Evolutionary conservation across 257 asterid species (phyloP), one percentile per base, ranked within the genome.

Genomic region (Rauvolfia tetraphylla): DNA sequence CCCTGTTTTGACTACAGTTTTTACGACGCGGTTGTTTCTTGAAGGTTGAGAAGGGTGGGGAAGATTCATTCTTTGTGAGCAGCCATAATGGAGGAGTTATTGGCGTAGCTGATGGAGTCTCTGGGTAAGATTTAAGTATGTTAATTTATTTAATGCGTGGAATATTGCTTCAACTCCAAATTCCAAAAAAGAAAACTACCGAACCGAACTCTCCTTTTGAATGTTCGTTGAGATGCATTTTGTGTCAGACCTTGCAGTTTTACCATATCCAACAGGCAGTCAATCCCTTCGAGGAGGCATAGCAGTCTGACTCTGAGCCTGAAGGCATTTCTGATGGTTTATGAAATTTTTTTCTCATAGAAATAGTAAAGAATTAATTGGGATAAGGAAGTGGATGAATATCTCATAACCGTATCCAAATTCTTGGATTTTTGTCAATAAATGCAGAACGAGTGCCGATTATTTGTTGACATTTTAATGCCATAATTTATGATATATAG

Each of bases 81-180:
- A 81, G 82, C 74, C 73, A 85, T 53, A 80, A 89, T 20, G 94
- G 97, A 34, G 93, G 92, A 81, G 96, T 89, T 78, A 83, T 93
- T 84, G 97, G 92, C 8, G 96, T 93, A 58, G 98, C 98, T 71
- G 98, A 93, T 84, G 98, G 98, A 31, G 98, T 93, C 77, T 93
- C 98, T n/a, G 96, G 98, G 98, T 91, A 83, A 49, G 75, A 23
- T 48, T 67, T 65, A 2, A 23, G 4, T 65, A 23, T 36, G 25
- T 34, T 14, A 18, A 6, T 33, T 31, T 31, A 62, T 20, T 33
- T 33, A 20, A 15, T 66, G 22, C 49, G 0, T 66, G 29, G 18
- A 15, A 66, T 22, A 36, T 20, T 34, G 67, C 39, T 59, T 59
- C 34, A n/a, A 13, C 54, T 49, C 54, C 54, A 49, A 13, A 49